phyloP scores from a whole-genome alignment of 2,329 filamentous ascomycete genomes.

The Hymenoscyphus albidus region DNA sequence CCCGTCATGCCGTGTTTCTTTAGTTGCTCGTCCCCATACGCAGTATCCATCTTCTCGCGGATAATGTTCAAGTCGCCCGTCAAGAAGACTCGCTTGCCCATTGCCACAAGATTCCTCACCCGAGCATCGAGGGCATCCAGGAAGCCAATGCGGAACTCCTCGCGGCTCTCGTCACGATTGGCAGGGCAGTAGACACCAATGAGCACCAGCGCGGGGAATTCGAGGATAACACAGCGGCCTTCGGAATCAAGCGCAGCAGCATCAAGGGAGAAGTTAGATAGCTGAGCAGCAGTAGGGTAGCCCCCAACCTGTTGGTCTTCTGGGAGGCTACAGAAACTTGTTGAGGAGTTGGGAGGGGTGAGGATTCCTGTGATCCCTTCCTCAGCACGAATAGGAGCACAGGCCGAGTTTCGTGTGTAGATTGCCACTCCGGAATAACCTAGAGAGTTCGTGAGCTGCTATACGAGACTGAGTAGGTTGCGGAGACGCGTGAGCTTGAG shows the following conservation, averaged over 20 bases:
- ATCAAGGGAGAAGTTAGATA: constrained; percentile 61
- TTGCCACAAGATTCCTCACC: constrained; percentile 74
- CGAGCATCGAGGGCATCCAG: constrained; percentile 75
- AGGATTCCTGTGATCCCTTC: constrained; percentile 88
- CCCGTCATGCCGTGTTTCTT: constrained; percentile 64
- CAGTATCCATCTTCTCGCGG: constrained; percentile 63
- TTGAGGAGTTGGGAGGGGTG: constrained; percentile 66
- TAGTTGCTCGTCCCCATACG: constrained; percentile 67
- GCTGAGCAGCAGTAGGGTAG: constrained; percentile 69
- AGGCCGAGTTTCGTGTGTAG: constrained; percentile 84
- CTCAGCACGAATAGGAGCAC: constrained; percentile 83
- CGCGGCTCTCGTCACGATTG: constrained; percentile 76
- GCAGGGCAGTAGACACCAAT: constrained; percentile 91
- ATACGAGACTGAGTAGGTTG: not conserved
- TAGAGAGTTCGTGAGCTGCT: constrained; percentile 36
- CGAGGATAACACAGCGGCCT: constrained; percentile 83
- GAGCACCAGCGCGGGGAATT: constrained; percentile 92
- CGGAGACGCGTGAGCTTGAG: no score
- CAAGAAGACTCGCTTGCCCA: constrained; percentile 81
- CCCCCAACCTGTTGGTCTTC: constrained; percentile 77
- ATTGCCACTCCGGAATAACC: constrained; percentile 95
- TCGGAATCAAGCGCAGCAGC: constrained; percentile 77
- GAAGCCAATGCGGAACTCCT: constrained; percentile 78
- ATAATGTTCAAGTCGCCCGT: constrained; percentile 86
- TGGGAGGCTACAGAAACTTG: constrained; percentile 71